These are phyloP conservation scores for Endocalyx cinctus DNA, from an alignment of 2,329 filamentous ascomycete genomes.

Conservation along the genomic window DNA sequence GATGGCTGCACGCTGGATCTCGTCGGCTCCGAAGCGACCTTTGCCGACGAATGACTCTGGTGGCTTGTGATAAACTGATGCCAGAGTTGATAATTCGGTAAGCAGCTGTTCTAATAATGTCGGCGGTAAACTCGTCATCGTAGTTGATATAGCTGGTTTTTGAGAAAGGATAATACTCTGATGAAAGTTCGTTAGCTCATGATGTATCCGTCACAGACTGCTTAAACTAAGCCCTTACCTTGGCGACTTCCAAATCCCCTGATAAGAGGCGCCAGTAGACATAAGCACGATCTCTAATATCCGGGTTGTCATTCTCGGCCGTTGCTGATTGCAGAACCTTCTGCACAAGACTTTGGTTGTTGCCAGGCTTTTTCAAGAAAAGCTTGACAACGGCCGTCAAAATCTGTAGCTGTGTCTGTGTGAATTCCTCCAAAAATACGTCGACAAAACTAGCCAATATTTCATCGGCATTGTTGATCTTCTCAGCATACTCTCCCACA, in stretches of 20 bases:
- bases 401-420: constrained; percentile 97
- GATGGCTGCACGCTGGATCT: constrained; percentile 90
- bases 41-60: constrained; percentile 97
- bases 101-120: constrained; percentile 86
- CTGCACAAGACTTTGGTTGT: constrained; percentile 84
- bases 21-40: constrained; percentile 88
- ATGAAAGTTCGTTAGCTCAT: constrained; percentile 5
- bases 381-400: constrained; percentile 95
- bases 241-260: constrained; percentile 84
- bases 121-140: constrained; percentile 83
- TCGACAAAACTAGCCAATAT: constrained; percentile 91
- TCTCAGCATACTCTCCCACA: constrained; percentile 97
- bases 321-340: constrained; percentile 92
- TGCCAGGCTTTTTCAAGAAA: constrained; percentile 93
- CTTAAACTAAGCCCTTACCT: constrained; percentile 57
- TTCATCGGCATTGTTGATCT: constrained; percentile 97
- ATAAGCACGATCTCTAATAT: constrained; percentile 94
- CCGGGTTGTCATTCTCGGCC: constrained; percentile 92
- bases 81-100: constrained; percentile 84
- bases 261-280: constrained; percentile 97
- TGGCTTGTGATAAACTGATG: constrained; percentile 97
- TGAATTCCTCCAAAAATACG: constrained; percentile 92
- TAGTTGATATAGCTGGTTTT: constrained; percentile 90
- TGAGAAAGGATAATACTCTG: constrained; percentile 85
- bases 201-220: too few species aligned